Percentiles rank a stretch among this genome's conserved stretches.
Conservation (phyloP, 306 rosid species). For the Pachyrhizus erosus region DNA sequence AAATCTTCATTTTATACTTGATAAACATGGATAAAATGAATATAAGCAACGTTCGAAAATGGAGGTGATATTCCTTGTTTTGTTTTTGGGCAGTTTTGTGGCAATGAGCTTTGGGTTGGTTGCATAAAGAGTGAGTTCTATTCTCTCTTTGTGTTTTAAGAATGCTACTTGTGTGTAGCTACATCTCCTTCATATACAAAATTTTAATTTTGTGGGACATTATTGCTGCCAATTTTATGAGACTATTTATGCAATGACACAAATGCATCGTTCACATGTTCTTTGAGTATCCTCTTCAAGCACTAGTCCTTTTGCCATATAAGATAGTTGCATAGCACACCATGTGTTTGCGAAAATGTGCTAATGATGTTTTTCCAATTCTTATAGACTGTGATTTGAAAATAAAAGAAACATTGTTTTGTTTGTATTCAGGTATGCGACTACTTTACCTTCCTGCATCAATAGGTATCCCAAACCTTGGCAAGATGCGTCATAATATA, state of each 20-base stretch:
- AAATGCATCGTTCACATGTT: neutral
- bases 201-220: neutral
- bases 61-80: too few species aligned
- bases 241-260: neutral
- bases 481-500: too few species aligned
- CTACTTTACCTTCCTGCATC: too few species aligned
- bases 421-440: neutral
- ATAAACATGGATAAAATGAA: too few species aligned
- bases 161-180: neutral
- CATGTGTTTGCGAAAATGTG: conserved; percentile 47
- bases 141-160: neutral
- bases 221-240: neutral
- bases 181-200: neutral
- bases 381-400: neutral
- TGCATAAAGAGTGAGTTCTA: neutral
- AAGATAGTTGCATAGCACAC: conserved; percentile 33
- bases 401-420: neutral
- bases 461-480: too few species aligned
- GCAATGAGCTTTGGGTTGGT: too few species aligned
- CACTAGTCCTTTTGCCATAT: neutral
- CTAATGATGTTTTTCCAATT: conserved; percentile 17
- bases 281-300: neutral
- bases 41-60: too few species aligned
- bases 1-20: too few species aligned
- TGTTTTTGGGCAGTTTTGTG: too few species aligned